These are phyloP conservation scores for Avena sativa DNA, from an alignment of 176 grass and related monocot genomes.

Conservation along the genomic window DNA sequence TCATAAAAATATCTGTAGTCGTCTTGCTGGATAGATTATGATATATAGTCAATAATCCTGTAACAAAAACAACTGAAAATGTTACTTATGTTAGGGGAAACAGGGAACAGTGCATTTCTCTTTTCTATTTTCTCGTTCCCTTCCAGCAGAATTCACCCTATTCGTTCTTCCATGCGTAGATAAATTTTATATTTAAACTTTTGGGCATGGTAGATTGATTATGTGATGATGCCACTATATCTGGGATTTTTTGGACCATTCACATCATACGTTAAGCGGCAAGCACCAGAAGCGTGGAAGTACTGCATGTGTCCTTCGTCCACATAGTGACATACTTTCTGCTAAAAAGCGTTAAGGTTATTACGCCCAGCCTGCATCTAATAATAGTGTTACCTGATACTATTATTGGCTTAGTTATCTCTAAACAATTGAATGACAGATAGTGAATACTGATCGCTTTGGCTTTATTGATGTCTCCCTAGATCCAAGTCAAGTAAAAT, in stretches of 20 bases:
- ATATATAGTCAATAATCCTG: not conserved
- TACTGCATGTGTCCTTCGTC: not conserved
- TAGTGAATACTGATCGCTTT: not conserved
- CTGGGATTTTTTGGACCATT: not conserved
- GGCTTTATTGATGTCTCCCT: slow-evolving; percentile 4
- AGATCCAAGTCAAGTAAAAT: slow-evolving; percentile 34
- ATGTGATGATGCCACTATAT: not conserved
- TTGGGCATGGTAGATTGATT: not conserved
- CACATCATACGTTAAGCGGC: not conserved
- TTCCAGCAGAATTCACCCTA: not conserved
- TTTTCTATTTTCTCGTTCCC: not conserved
- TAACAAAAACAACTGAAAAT: not conserved
- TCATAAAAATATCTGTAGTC: not conserved
- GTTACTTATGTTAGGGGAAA: not conserved
- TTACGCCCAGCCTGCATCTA: slow-evolving; percentile 2
- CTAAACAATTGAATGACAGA: not conserved
- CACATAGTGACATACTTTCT: too few relatives aligned
- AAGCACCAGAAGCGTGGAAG: not conserved
- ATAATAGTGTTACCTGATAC: not conserved
- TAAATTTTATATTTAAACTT: not conserved
- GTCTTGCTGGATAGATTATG: not conserved
- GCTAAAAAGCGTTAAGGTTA: slow-evolving; percentile 1
- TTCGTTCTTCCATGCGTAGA: not conserved
- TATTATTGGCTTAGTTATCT: slow-evolving; percentile 6
- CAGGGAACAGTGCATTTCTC: not conserved